Evolutionary conservation across 2,329 filamentous ascomycete species (phyloP), one percentile per base, ranked within the genome.

Genomic region (Zopfia rhizophila): DNA sequence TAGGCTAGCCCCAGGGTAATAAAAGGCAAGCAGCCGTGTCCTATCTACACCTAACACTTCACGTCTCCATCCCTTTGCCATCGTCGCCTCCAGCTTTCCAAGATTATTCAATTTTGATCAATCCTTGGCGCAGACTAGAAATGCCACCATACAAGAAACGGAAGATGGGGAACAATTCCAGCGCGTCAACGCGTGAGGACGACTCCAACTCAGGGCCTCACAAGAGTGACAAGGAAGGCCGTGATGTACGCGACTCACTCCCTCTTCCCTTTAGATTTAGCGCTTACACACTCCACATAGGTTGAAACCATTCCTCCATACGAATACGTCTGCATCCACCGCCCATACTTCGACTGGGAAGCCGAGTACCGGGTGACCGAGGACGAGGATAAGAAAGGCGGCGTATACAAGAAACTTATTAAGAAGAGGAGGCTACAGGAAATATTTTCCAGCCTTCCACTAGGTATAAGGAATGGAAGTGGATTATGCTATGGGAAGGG

Each of bases 401-500:
- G n/a, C n/a, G n/a, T n/a, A n/a, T n/a, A n/a, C n/a, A n/a, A n/a
- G n/a, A n/a, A n/a, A n/a, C n/a, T n/a, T n/a, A n/a, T n/a, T n/a
- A 59, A 5, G 12, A 39, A 16, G 53, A 53, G n/a, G 16, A 24
- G 12, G 27, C 38, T 4, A 38, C 32, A 22, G 38, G 29, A 3
- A 42, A 47, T 7, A 27, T 48, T n/a, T 29, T 45, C n/a, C 13
- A 42, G 12, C 25, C 43, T 18, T 39, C 53, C 4, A 14, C 22
- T 6, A 25, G 57, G 2, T 32, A 53, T 16, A 36, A 32, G 8
- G 44, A 43, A 7, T 50, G 53, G 39, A 62, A 61, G 36, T 62
- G 59, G 57, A 37, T 62, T 4, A 61, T 60, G 7, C 39, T 58
- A 48, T 40, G 43, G 39, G 30, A 38, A 14, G 48, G 41, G 13